Percentiles rank a stretch among this genome's conserved stretches.
phyloP scores from a whole-genome alignment of 1,284 basidiomycete genomes.

The Ustilago loliicola region DNA sequence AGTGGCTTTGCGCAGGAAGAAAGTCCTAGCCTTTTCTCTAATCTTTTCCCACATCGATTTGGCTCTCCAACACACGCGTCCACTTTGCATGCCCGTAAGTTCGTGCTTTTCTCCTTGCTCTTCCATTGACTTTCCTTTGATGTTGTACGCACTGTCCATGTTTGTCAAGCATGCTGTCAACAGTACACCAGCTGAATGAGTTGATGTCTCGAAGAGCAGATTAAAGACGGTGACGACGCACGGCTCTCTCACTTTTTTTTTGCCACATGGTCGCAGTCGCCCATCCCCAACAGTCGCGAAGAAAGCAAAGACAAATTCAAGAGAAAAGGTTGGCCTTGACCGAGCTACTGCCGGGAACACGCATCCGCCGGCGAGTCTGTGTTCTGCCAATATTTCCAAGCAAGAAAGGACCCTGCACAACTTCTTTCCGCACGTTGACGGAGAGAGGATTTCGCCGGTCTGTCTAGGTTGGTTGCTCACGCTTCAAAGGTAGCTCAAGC shows the following conservation, averaged over 20 bases:
- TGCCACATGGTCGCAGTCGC: not conserved
- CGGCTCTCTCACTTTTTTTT: not conserved
- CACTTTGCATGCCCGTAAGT: not conserved
- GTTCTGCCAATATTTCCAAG: not conserved
- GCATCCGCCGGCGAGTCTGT: slow-evolving; percentile 24
- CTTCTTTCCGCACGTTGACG: not conserved
- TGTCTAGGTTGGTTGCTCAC: not conserved
- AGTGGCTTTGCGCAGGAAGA: slow-evolving; percentile 2
- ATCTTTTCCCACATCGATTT: slow-evolving; percentile 5
- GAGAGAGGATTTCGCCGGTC: slow-evolving; percentile 18
- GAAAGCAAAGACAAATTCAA: not conserved
- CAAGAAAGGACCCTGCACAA: not conserved
- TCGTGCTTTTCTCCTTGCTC: not conserved
- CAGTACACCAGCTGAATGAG: too few relatives aligned
- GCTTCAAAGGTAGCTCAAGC: not conserved
- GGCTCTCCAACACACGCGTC: slow-evolving; percentile 1
- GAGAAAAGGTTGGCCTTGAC: slow-evolving; percentile 16
- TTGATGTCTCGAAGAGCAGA: too few relatives aligned
- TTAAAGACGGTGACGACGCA: not conserved
- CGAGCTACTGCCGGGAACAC: slow-evolving; percentile 19
- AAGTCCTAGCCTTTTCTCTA: not conserved
- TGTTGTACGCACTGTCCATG: not conserved
- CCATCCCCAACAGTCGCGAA: slow-evolving; percentile 18
- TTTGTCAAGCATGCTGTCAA: not conserved
- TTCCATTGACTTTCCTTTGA: not conserved